Base-by-base conservation (phyloP, 352 stramenopile genomes). In the Phytophthora syringae region DNA sequence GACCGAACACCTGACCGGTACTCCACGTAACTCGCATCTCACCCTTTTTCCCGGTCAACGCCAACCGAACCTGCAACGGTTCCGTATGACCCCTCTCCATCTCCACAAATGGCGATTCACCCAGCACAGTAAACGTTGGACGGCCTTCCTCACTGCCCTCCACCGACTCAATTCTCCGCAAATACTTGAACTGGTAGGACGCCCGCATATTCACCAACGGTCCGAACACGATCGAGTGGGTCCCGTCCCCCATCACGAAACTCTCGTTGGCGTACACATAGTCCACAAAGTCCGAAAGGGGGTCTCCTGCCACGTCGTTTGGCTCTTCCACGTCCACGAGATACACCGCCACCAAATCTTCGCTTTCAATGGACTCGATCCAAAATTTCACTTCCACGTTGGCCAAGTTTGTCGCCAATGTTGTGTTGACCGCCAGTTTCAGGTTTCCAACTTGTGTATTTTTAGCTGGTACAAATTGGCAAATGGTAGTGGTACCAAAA, bases 11-110 rank as follows among this genome's bases (percentile, higher is more conserved):
- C 5, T 63, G 47, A 21, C 50, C 74, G 50, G 63, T 86, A 20
- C 76, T 71, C 79, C 79, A 88, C 40, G 55, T 72, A 24, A 86
- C 74, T 16, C 71, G 65, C 72, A 88, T 83, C 44, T 80, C 54
- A 0, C 56, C 70, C 3, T 51, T 34, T 1, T 68, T 72, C 1
- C 48, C 54, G 5, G 69, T 80, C 7, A 77, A 51, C 2, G 68
- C 59, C 37, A 84, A 43, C 39, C 75, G 75, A 43, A 79, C 30
- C 25, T 84, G 80, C 39, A 80, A 37, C 37, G 79, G 60, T 36
- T 72, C 64, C 4, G 67, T 71, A n/a, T 60, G 32, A 1, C 76
- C 79, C 22, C 59, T 57, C 12, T 58, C 64, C 32, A 80, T 76
- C 32, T 61, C 64, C 3, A 87, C 60, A 12, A 76, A 66, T 11